Evolutionary conservation across 75 land plant species (phyloP).

Genomic region (Sequoia sempervirens): DNA sequence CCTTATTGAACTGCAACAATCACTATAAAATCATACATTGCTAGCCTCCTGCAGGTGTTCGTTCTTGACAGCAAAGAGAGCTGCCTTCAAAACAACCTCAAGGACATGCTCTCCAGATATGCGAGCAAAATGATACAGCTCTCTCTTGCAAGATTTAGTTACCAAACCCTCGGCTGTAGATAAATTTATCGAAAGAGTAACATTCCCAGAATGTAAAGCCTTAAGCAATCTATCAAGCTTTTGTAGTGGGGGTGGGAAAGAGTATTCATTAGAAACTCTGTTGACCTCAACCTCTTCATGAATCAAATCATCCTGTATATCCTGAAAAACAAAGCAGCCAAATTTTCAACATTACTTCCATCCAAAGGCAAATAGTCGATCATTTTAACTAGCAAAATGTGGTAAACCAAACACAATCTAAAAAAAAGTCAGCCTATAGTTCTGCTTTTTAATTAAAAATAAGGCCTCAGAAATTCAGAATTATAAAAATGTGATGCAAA

Average conservation of each 20-base stretch:
- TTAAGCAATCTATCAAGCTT: conserved; percentile 49
- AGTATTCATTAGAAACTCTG: conserved; percentile 28
- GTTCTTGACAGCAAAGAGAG: conserved; percentile 59
- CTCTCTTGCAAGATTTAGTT: conserved; percentile 54
- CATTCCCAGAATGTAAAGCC: conserved; percentile 16
- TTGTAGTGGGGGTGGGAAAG: conserved; percentile 63
- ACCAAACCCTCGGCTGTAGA: conserved; percentile 16
- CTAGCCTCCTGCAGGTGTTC: conserved; percentile 73
- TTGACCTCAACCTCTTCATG: conserved; percentile 52
- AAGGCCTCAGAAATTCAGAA: not conserved
- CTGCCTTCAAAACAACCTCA: conserved; percentile 74
- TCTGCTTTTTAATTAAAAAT: not conserved
- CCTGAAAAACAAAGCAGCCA: conserved; percentile 28
- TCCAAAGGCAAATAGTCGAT: not conserved
- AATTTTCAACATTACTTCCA: conserved; percentile 3
- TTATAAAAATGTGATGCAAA: not conserved
- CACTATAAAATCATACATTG: conserved; percentile 55
- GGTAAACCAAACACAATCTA: not conserved
- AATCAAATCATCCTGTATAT: conserved; percentile 67
- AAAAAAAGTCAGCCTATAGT: not conserved
- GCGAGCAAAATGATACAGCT: conserved; percentile 90
- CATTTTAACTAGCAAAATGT: conserved; percentile 5
- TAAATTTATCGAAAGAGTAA: conserved; percentile 13
- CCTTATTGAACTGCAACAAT: not conserved
- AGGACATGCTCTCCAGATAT: conserved; percentile 70